phyloP scores from a whole-genome alignment of 768 basidiomycete species.

The Boletus vinaceobasis region DNA sequence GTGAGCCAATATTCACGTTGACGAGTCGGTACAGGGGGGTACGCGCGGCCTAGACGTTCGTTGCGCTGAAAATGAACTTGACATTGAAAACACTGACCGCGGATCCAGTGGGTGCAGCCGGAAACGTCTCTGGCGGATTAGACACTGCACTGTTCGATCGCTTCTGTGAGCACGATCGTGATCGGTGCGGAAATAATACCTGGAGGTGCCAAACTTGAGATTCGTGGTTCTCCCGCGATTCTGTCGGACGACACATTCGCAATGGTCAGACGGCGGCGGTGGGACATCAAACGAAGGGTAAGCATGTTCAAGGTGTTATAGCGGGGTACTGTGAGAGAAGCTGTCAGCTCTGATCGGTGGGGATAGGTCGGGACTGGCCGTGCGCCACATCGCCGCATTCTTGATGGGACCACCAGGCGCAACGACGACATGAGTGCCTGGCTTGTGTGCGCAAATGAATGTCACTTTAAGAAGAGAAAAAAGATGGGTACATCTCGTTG shows the following conservation, averaged over 20 bases:
- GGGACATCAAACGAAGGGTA: neutral
- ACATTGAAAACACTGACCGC: neutral
- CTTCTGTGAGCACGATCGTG: conserved; percentile 15
- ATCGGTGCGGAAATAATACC: conserved; percentile 15
- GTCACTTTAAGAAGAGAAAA: neutral
- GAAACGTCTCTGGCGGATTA: conserved; percentile 2
- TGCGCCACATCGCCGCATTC: conserved; percentile 20
- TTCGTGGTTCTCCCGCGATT: conserved; percentile 2
- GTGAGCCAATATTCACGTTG: neutral
- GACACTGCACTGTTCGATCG: conserved; percentile 8
- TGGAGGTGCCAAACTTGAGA: conserved; percentile 1
- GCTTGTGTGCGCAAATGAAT: neutral
- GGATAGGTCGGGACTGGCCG: conserved; percentile 3
- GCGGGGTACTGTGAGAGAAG: neutral
- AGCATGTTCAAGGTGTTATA: neutral
- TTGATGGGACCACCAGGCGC: conserved; percentile 11
- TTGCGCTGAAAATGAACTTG: neutral
- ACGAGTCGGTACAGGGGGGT: neutral
- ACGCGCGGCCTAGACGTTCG: neutral
- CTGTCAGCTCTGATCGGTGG: conserved; percentile 2
- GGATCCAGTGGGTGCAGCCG: neutral
- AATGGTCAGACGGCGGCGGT: neutral
- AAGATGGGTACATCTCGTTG: neutral
- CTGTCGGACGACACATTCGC: neutral
- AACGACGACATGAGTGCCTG: conserved; percentile 22